Evolutionary conservation across 768 basidiomycete species (phyloP).

Genomic region (Erythrobasidium yunnanense): DNA sequence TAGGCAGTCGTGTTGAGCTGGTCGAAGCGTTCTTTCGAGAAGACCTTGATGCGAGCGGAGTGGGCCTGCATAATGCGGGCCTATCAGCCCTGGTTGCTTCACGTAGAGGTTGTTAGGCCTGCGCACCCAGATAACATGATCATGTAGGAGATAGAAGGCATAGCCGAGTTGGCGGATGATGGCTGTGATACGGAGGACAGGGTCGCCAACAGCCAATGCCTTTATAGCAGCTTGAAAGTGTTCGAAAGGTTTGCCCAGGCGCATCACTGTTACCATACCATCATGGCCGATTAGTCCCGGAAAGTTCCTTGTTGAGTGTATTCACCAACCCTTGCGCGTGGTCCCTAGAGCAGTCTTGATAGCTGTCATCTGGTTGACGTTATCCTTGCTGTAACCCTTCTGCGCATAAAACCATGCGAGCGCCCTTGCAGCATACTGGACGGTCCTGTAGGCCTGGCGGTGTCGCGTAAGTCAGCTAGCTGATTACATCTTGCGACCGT

Average conservation of each 20-base stretch:
- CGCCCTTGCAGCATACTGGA: constrained; percentile 84
- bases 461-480: constrained; percentile 40
- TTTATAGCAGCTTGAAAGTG: constrained; percentile 81
- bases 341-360: constrained; percentile 75
- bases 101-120: constrained; percentile 33
- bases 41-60: constrained; percentile 35
- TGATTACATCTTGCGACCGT: neutral
- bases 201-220: constrained; percentile 44
- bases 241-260: constrained; percentile 85
- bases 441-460: constrained; percentile 86
- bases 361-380: constrained; percentile 66
- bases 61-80: constrained; percentile 32
- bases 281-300: neutral
- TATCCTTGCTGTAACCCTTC: constrained; percentile 54
- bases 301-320: neutral
- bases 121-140: constrained; percentile 74
- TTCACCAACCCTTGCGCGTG: constrained; percentile 65
- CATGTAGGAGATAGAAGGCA: constrained; percentile 73
- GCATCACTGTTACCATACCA: constrained; percentile 55
- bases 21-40: constrained; percentile 19
- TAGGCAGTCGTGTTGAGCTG: constrained; percentile 32
- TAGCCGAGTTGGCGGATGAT: constrained; percentile 77
- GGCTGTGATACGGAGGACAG: constrained; percentile 63
- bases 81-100: too few species aligned
- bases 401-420: constrained; percentile 66